Evolutionary conservation across 495 filamentous ascomycete species (phyloP), one percentile per base, ranked within the genome.

Genomic region (Xylaria palmicola): DNA sequence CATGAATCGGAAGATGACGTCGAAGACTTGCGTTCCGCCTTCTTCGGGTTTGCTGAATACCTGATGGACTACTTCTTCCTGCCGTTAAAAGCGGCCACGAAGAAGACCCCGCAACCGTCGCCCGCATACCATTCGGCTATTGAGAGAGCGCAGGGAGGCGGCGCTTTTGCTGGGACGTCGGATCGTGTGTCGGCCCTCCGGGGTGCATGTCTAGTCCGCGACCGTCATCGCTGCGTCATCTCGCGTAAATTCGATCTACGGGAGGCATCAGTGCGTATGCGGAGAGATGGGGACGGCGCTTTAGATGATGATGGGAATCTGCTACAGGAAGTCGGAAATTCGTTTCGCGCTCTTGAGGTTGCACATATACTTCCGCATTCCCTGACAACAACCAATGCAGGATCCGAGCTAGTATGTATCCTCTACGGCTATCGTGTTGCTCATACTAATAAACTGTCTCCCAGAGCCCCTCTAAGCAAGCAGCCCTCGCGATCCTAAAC

Each of bases 341-440:
- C 52, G 39, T 1, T 49, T 41, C n/a, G 19, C 15, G 8, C 12
- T 34, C 56, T 65, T 1, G 62, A 65, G 41, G 62, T 65, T 9
- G 62, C 62, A 0, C 57, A 63, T 56, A 63, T 65, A 19, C 41
- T 65, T 29, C 62, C 62, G 2, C 40, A 48, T 30, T 27, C 48
- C 30, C n/a, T 60, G 19, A 60, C 40, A 41, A 53, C 52, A 32
- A n/a, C 19, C 47, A 24, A 32, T 48, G 10, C 12, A 12, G 40
- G 41, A 32, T 24, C 12, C 26, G 47, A 62, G 59, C 45, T 65
- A 53, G 63, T 65, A 62, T 24, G 43, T 63, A 27, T 32, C 51
- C 36, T 72, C 79, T 45, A 89, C 80, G 44, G 77, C 72, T 8
- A 74, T 75, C 45, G 86, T 83, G 36, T 79, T 77, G 65, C 83